phyloP scores from a whole-genome alignment of 2,329 filamentous ascomycete species.

The Trichoderma sp. region DNA sequence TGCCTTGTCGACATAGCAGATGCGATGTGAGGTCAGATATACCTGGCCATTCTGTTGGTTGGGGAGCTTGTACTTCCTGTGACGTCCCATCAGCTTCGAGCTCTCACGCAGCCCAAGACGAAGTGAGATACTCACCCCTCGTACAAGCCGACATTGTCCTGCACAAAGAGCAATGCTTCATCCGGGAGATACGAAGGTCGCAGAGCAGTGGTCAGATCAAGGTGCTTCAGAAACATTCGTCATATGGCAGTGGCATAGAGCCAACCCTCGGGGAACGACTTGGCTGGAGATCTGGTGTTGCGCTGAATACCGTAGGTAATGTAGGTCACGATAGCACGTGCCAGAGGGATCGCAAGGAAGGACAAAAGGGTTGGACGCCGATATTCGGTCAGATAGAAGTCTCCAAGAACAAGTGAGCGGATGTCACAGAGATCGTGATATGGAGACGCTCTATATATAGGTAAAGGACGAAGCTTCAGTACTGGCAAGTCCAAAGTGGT shows the following conservation, averaged over 20 bases:
- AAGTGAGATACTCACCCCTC: conserved; percentile 72
- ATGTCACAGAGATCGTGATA: no score
- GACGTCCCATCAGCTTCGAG: conserved; percentile 5
- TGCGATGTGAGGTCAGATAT: conserved; percentile 92
- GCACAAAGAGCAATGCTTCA: conserved; percentile 93
- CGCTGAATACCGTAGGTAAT: not conserved
- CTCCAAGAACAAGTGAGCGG: not conserved
- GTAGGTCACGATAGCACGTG: conserved; percentile 2
- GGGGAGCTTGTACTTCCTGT: conserved; percentile 90
- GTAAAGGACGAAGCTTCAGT: not conserved
- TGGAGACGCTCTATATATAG: not conserved
- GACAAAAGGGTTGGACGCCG: not conserved
- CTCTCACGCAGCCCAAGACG: not conserved
- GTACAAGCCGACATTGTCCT: conserved; percentile 96
- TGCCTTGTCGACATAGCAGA: conserved; percentile 89
- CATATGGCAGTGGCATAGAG: conserved; percentile 45
- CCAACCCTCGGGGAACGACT: conserved; percentile 22
- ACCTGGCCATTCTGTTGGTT: conserved; percentile 94
- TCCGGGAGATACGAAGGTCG: conserved; percentile 90
- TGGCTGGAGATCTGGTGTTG: not conserved
- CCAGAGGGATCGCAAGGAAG: not conserved
- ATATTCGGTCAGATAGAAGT: no score
- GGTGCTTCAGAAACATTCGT: conserved; percentile 96
- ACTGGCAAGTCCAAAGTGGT: not conserved
- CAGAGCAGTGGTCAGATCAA: conserved; percentile 94